Evolutionary conservation across 2,329 filamentous ascomycete genomes (phyloP), one percentile per base, ranked within the genome.

Genomic region (Claviceps sp.): DNA sequence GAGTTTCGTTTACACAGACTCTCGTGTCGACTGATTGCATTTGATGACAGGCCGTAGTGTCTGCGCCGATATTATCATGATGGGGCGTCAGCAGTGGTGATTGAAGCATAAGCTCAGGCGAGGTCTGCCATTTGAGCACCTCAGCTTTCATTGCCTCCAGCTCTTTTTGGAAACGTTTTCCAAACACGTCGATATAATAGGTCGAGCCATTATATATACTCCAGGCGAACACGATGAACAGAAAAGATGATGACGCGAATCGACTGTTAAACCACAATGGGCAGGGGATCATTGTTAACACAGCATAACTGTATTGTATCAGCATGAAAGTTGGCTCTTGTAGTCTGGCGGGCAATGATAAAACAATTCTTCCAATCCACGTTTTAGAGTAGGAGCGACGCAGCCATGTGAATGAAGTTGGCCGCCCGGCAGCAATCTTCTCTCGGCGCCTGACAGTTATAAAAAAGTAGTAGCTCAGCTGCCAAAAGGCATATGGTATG

Each of bases 171-270:
- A 98, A 97, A 2, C 90, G 82, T 61, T 87, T 95, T 51, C 94
- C 93, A 65, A 97, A 98, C 1, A 97, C 88, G 61, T 98, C 93
- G 62, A 98, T 97, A 69, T 98, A 98, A 68, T 86, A 98, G 0
- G 90, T 97, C 18, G 93, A 88, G 37, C 93, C 93, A 60, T 98
- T 98, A 72, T 96, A 94, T 52, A 96, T 85, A 60, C 88, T 94
- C 89, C 90, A 96, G 44, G 81, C 76, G 63, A 98, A 97, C n/a
- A 98, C 82, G 2, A 79, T 70, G 51, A 84, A 74, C 46, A 98
- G 74, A 69, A 96, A 98, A 0, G 66, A 58, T 2, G 84, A 81
- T 42, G 86, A 93, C 0, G 87, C 84, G 77, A 83, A 88, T 45
- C 84, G 81, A 63, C 84, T 93, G 74, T 86, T 86, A 69, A 98